phyloP scores from a whole-genome alignment of 441 rosid species.

The Jatropha podagrica region DNA sequence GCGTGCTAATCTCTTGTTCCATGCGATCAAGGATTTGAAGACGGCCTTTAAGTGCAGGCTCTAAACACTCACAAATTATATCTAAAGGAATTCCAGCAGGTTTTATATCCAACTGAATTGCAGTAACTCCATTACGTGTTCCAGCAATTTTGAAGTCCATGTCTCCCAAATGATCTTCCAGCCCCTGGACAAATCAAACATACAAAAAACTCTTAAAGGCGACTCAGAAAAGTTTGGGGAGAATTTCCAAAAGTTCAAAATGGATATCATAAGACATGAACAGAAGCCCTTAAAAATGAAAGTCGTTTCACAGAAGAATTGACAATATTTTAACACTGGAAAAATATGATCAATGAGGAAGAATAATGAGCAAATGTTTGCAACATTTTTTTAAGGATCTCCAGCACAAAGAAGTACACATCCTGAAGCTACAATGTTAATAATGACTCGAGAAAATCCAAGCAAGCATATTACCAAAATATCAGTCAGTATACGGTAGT shows the following conservation, averaged over 20 bases:
- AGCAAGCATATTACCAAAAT: conserved; percentile 67
- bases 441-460: conserved; percentile 20
- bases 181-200: conserved; percentile 53
- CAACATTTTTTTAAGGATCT: conserved; percentile 10
- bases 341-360: conserved; percentile 5
- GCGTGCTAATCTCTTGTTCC: conserved; percentile 74
- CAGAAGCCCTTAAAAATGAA: conserved; percentile 3
- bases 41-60: conserved; percentile 85
- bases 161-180: conserved; percentile 98
- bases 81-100: conserved; percentile 98
- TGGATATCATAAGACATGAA: not conserved
- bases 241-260: not conserved
- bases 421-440: not conserved
- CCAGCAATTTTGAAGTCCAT: conserved; percentile 99
- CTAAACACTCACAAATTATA: conserved; percentile 83
- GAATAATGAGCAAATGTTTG: conserved; percentile 1
- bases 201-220: conserved; percentile 20
- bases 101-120: conserved; percentile 95
- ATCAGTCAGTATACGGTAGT: conserved; percentile 85
- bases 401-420: conserved; percentile 3
- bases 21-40: conserved; percentile 88
- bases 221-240: conserved; percentile 13
- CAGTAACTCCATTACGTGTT: conserved; percentile 82
- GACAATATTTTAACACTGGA: not conserved
- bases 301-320: not conserved